Evolutionary conservation across 106 monocot genomes (phyloP).

Genomic region (Narthecium ossifragum): DNA sequence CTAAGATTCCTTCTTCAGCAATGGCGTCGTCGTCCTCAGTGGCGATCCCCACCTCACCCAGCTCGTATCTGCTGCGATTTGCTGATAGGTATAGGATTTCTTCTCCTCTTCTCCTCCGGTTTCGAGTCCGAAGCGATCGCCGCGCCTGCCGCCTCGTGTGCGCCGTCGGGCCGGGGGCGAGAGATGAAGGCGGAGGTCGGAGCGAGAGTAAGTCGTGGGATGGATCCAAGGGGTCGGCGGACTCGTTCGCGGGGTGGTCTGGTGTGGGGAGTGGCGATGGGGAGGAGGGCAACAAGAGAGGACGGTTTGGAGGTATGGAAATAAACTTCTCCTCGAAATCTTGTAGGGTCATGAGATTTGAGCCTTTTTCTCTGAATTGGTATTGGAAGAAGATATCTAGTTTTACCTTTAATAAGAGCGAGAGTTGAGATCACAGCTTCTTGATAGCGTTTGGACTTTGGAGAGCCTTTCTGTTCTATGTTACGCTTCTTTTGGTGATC

Average conservation of each 20-base stretch:
- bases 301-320: conserved; percentile 5
- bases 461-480: neutral
- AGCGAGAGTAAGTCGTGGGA: neutral
- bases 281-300: neutral
- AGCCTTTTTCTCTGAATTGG: neutral
- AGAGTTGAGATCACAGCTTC: no score
- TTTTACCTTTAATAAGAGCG: neutral
- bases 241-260: conserved; percentile 5
- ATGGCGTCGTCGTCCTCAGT: conserved; percentile 2
- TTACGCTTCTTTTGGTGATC: no score
- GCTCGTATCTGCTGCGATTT: neutral
- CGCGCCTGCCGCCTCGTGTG: neutral
- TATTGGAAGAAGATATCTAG: neutral
- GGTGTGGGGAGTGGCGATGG: neutral
- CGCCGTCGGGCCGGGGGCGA: neutral
- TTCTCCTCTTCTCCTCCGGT: neutral
- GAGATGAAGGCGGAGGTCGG: neutral
- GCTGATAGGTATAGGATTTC: neutral
- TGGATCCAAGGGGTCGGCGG: neutral
- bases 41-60: conserved; percentile 2
- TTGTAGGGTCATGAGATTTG: neutral
- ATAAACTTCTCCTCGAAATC: neutral
- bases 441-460: neutral
- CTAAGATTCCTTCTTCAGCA: neutral
- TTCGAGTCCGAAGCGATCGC: neutral